Evolutionary conservation across 192 early-diverging fungal species (phyloP), one percentile per base, ranked within the genome.

Genomic region (Dissophora ornata): DNA sequence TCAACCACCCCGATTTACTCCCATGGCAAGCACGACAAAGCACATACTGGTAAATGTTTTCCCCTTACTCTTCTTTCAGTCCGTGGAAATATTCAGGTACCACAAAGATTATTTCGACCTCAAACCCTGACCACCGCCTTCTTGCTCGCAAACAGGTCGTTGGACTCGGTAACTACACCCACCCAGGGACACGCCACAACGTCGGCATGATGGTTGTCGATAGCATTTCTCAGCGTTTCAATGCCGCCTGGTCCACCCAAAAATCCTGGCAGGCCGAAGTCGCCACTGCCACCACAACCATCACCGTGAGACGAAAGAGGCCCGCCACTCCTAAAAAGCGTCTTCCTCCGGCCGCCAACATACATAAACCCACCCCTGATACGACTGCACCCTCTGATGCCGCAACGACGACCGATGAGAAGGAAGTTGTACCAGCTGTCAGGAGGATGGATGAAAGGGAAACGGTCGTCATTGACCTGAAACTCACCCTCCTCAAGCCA

Each of bases 151-250:
- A 34, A 28, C 30, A 88, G 86, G 65, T 93, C 32, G 88, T 90
- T 22, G 92, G 92, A 18, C 81, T 94, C 18, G 92, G 92, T 40
- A 94, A 94, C 81, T 69, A 87, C 45, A 82, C 80, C 13, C 82
- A 83, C 25, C 87, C 89, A 18, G 63, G 83, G 28, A 92, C 90
- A 8, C 73, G 92, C 33, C 92, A 94, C 67, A 92, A 87, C 57
- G 86, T 92, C 4, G 92, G 92, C 9, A 88, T 90, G 86, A 83
- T 90, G 82, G 79, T 88, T 24, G 50, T 92, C 9, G 87, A 94
- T 62, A 49, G 64, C 24, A 57, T 88, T 29, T 88, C 86, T 15
- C 38, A 79, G 12, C 57, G 81, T 6, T 67, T 79, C n/a, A 62
- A 83, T 25, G 47, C 86, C 12, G 44, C 42, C 1, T 90, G 88